Evolutionary conservation across 306 rosid species (phyloP).

Genomic region (Malus sieversii): DNA sequence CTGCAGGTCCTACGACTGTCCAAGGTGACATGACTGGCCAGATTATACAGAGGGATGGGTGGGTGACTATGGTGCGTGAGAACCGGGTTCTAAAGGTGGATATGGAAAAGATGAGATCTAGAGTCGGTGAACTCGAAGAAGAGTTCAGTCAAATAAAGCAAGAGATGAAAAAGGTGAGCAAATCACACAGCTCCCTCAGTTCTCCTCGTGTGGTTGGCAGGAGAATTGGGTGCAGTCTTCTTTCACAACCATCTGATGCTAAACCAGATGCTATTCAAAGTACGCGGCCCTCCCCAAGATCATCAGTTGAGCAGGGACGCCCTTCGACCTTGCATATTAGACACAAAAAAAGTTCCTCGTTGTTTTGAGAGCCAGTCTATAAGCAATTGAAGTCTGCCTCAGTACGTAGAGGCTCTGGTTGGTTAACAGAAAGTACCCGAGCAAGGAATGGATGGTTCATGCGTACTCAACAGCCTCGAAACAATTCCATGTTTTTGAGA

Average conservation of each 20-base stretch:
- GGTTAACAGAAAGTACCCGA: slow-evolving; percentile 34
- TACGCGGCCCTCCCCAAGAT: slow-evolving; percentile 44
- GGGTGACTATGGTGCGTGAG: slow-evolving; percentile 84
- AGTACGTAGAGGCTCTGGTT: slow-evolving; percentile 29
- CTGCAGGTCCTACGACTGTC: slow-evolving; percentile 35
- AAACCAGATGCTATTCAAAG: slow-evolving; percentile 55
- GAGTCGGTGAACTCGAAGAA: slow-evolving; percentile 84
- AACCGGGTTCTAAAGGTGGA: slow-evolving; percentile 74
- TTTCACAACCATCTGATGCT: slow-evolving; percentile 64
- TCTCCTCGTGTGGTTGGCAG: slow-evolving; percentile 55
- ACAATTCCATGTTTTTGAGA: slow-evolving; percentile 13
- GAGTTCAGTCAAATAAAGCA: slow-evolving; percentile 72
- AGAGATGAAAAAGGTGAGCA: slow-evolving; percentile 75
- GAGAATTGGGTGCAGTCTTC: slow-evolving; percentile 69
- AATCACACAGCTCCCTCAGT: slow-evolving; percentile 54
- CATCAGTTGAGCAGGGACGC: slow-evolving; percentile 50
- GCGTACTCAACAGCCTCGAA: background rate
- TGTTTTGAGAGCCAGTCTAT: slow-evolving; percentile 24
- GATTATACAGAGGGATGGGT: slow-evolving; percentile 79
- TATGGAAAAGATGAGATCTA: slow-evolving; percentile 76
- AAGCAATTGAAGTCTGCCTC: slow-evolving; percentile 16
- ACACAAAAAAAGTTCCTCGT: slow-evolving; percentile 57
- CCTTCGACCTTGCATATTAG: slow-evolving; percentile 35
- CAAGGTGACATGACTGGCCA: slow-evolving; percentile 36
- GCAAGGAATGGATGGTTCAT: slow-evolving; percentile 47